Conservation (phyloP, 257 asterid genomes). For the Salvia rosmarinus region DNA sequence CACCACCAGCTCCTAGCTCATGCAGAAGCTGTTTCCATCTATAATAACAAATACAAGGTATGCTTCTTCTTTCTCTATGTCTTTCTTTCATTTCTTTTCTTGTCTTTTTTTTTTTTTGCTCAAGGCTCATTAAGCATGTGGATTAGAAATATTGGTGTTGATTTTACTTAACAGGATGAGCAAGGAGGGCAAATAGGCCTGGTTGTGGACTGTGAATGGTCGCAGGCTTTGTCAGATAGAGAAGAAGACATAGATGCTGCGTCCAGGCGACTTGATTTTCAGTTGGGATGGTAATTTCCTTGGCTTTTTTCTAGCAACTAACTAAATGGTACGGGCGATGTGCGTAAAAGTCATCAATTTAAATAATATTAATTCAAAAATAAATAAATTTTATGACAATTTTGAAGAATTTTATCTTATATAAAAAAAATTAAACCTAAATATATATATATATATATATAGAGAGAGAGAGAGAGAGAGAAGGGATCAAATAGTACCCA, state of each 20-base stretch:
- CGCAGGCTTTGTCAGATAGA: constrained; percentile 49
- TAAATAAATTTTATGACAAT: no score
- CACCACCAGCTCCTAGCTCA: constrained; percentile 57
- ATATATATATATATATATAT: no score
- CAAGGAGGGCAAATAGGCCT: constrained; percentile 62
- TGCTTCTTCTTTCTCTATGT: neutral
- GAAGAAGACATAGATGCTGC: constrained; percentile 55
- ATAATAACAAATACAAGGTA: constrained; percentile 51
- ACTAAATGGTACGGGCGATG: no score
- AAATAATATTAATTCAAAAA: no score
- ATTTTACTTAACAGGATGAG: constrained; percentile 37
- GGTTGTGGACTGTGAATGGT: constrained; percentile 64
- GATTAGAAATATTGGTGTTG: neutral
- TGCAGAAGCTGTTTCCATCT: constrained; percentile 53
- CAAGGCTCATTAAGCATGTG: neutral
- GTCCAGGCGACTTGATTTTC: constrained; percentile 60
- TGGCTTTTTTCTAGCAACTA: neutral
- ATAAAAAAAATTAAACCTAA: no score
- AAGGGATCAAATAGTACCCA: no score
- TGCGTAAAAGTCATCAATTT: no score
- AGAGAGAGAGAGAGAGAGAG: no score
- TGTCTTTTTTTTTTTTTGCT: neutral
- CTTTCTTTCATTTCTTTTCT: no score
- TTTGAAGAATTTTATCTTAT: no score
- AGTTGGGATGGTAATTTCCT: constrained; percentile 59